Evolutionary conservation across 1,139 yeast species (phyloP), one percentile per base, ranked within the genome.

Genomic region (Nakaseomyces bracarensis): DNA sequence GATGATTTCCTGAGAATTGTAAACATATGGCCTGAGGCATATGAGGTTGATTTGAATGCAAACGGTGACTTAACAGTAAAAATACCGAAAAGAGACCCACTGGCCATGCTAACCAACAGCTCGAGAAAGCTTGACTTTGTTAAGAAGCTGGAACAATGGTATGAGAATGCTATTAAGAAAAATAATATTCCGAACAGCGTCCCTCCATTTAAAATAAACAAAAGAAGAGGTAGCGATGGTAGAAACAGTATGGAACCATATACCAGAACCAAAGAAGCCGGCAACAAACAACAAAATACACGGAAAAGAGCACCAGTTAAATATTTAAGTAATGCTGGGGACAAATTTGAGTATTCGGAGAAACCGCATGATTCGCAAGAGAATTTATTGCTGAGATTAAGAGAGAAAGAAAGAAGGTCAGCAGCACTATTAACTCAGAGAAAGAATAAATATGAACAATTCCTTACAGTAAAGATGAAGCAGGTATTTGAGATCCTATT

Each of bases 401-500:
- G 61, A 13, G 55, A 51, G 30, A 53, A 53, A 23, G 62, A 59
- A 35, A 49, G 55, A 33, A 47, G 52, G 18, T 55, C 61, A 0
- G 49, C 55, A 2, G 53, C 52, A 8, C 33, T 57, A 15, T 41
- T 59, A 18, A 49, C 53, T 3, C 55, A 57, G 36, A 46, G 59
- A 1, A 68, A 71, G 46, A 45, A 54, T 21, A 65, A 65, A 38
- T 65, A 72, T 46, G 52, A 66, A 4, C 49, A 55, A 19, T 72
- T 65, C 46, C 52, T 77, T 10, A 51, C 58, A 4, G 68, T 71
- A 3, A 77, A 75, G 50, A 51, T 70, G 35, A 63, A 58, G 2
- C 66, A 61, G 36, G 63, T 64, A 0, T 50, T 62, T 16, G 62
- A 61, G 10, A 57, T 66, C 8, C 43, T 65, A 3, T 42, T 55